phyloP scores from a whole-genome alignment of 1,139 yeast genomes.

The Scheffersomyces stambukii region DNA sequence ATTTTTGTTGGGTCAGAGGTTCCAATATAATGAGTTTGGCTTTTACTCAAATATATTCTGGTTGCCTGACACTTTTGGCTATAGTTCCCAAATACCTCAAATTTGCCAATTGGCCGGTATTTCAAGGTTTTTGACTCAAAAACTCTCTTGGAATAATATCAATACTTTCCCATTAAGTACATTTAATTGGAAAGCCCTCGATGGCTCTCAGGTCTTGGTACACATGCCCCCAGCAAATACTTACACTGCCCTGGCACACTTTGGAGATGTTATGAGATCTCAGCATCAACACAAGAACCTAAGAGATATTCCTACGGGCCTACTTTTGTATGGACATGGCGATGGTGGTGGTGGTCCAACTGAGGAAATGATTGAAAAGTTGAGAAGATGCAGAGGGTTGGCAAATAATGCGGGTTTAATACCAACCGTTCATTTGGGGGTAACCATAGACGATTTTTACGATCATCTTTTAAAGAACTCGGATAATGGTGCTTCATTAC shows the following conservation, averaged over 20 bases:
- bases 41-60: constrained; percentile 71
- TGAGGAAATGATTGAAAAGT: constrained; percentile 86
- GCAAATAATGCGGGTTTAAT: constrained; percentile 75
- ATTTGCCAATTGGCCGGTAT: constrained; percentile 82
- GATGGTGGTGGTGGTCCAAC: constrained; percentile 99
- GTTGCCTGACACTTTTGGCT: constrained; percentile 98
- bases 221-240: constrained; percentile 99
- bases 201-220: constrained; percentile 86
- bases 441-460: constrained; percentile 75
- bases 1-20: constrained; percentile 85
- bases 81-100: constrained; percentile 93
- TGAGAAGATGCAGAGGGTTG: constrained; percentile 86
- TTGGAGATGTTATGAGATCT: constrained; percentile 86
- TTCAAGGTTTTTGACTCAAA: constrained; percentile 84
- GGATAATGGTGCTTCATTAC: constrained; percentile 61
- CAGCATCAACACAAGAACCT: constrained; percentile 77
- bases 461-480: constrained; percentile 61
- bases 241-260: constrained; percentile 87
- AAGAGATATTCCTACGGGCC: constrained; percentile 73
- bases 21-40: constrained; percentile 76
- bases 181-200: constrained; percentile 93
- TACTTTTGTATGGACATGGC: constrained; percentile 85
- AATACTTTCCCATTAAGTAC: constrained; percentile 85
- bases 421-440: constrained; percentile 78
- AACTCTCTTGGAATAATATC: constrained; percentile 93